Evolutionary conservation across 257 asterid genomes (phyloP), one percentile per base, ranked within the genome.

Genomic region (Fraxinus pennsylvanica): DNA sequence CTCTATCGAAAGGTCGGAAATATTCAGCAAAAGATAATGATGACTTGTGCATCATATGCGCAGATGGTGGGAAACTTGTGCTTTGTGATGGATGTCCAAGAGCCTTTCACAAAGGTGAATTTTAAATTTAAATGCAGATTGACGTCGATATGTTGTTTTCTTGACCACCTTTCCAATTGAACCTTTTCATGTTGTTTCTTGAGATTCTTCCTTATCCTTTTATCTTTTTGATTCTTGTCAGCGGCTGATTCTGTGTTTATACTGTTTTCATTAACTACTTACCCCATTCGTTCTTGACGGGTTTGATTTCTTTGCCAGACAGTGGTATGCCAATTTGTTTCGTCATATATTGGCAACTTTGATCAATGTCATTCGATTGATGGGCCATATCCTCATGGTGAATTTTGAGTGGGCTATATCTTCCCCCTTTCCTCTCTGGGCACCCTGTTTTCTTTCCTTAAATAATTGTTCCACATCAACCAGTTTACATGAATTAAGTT

Each of bases 1-100:
- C 97, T 83, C 86, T 96, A 79, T 83, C 88, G 72, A 93, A 91
- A 90, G 97, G 98, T 59, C 94, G 96, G 76, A 91, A 87, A 74
- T 85, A 82, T 85, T 67, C 92, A 73, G 86, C 92, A n/a, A 92
- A 84, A 78, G 95, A 92, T 82, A 93, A 89, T 77, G 97, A 93
- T 87, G 96, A 94, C 85, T 83, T 96, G 87, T 96, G 99, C 97
- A 89, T 85, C 90, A 94, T 94, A 75, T 96, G 99, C 79, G 98
- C 96, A 22, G 99, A 96, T 91, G 99, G 99, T 89, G 99, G 99
- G 76, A 89, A 89, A 80, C 97, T 96, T 81, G 97, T 94, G 83
- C 97, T 91, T 70, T 96, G 99, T 89, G 97, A 94, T 89, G 99
- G 98, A 80, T 96, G 99, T 86, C 99, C 99, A 70, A 92, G 97